Conservation (phyloP, 305 asterid species). For the Fraxinus angustifolia region DNA sequence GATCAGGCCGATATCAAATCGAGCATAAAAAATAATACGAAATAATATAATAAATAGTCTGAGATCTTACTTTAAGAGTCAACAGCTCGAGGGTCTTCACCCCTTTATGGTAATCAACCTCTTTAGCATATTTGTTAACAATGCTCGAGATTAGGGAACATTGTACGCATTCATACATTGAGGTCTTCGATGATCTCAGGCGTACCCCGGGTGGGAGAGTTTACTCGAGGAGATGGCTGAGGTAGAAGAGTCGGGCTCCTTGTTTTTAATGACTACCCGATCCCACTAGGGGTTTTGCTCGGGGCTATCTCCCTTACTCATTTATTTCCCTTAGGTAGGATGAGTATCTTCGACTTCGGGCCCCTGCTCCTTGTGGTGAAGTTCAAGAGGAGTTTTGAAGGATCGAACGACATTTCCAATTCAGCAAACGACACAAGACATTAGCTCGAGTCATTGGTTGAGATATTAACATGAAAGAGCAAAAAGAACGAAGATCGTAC, state of each 20-base stretch:
- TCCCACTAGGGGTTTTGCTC: neutral
- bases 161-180: too few species aligned
- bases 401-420: neutral
- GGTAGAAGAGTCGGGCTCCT: neutral
- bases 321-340: neutral
- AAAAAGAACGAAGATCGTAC: neutral
- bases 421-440: too few species aligned
- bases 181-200: too few species aligned
- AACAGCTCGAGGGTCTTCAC: neutral
- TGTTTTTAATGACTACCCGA: too few species aligned
- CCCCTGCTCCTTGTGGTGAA: neutral
- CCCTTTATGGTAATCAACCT: too few species aligned
- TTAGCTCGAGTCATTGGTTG: neutral
- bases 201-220: too few species aligned
- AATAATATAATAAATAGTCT: too few species aligned
- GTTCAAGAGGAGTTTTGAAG: neutral
- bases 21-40: too few species aligned
- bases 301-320: neutral
- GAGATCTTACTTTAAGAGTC: neutral
- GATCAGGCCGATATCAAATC: neutral
- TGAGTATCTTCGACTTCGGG: neutral
- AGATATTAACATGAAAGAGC: neutral
- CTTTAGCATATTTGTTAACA: too few species aligned
- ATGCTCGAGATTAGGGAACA: too few species aligned
- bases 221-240: neutral